Evolutionary conservation across 306 rosid genomes (phyloP), one percentile per base, ranked within the genome.

Genomic region (Hippophae gyantsensis): DNA sequence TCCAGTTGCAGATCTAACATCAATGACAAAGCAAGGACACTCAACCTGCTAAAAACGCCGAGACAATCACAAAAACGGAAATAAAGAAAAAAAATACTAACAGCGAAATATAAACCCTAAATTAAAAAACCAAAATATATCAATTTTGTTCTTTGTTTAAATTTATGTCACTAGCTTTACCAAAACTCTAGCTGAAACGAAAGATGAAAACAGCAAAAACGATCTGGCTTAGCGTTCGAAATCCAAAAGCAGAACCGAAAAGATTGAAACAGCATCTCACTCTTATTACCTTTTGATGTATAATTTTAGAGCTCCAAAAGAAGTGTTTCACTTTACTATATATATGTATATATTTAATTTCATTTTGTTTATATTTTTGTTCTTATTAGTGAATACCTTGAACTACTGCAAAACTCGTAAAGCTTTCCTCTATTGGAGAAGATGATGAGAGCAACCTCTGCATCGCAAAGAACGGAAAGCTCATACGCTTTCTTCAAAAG

Each of bases 371-470:
- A 54, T 45, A 12, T 13, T 57, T 72, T 65, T 57, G 27, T 57
- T 71, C 58, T 69, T 76, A 72, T 76, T 72, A 48, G 79, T 76
- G 89, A 14, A 46, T 78, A 90, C 98, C 98, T 87, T 81, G 98
- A 83, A 63, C 92, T 87, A 62, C 98, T 90, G 89, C 96, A 87
- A 85, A 90, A 90, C 92, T 90, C 98, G 87, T 85, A 87, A 83
- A 93, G 85, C 58, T 93, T 93, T 78, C 99, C 99, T 76, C 97
- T 88, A 84, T 93, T 93, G 81, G 99, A 93, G 98, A 90, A 90
- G 98, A 90, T 87, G 96, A 90, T 90, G 85, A 90, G 96, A 79
- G 98, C 98, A 76, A 87, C 96, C 67, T 90, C 97, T 14, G 97
- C 97, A 76, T 89, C 97, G 42, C 97, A 90, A 52, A 90, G 95